Base-by-base conservation (phyloP, 495 filamentous ascomycete species). In the Rhizodiscina lignyota region DNA sequence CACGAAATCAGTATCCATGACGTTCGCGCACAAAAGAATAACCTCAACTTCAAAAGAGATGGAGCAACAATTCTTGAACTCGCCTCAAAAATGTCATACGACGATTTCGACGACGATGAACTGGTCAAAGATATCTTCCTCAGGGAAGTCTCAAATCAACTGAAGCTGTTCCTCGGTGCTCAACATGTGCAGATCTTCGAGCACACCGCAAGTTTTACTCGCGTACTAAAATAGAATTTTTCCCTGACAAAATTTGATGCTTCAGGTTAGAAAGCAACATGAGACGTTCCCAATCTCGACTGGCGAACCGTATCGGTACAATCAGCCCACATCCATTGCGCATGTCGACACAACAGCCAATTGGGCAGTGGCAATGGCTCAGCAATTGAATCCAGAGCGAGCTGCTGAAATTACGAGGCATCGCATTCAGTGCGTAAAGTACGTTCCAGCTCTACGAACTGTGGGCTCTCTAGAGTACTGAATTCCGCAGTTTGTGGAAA, bases 71-170 rank as follows among this genome's bases (percentile, higher is more conserved):
- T 37, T 4, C 30, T 35, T 6, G 11, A 37, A 18, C 32, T 40
- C 4, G 21, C 15, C 16, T 35, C 30, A 18, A n/a, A n/a, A 19
- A n/a, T 40, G 30, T 10, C 20, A 10, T 13, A 30, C 8, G 18
- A 35, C 18, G 37, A 37, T 12, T 40, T 40, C 32, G 15, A 38
- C 13, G 37, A 40, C 19, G 20, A 23, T 3, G 32, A 35, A 17
- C 36, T 23, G 26, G 37, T 40, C 4, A 40, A 40, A 19, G 18
- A 37, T 5, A 16, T 38, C 8, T 40, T 18, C 30, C 35, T 36
- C 27, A 6, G 8, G 6, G 37, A 40, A 17, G 4, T 40, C 6
- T 21, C 15, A 5, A n/a, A 4, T 15, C 4, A 36, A 24, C 21
- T 38, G 17, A 38, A 38, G 32, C 6, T n/a, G 13, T n/a, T 8